Percentiles rank a stretch among this genome's conserved stretches.
Conservation (phyloP, 192 early-diverging fungal genomes). For the Cetraspora pellucida region DNA sequence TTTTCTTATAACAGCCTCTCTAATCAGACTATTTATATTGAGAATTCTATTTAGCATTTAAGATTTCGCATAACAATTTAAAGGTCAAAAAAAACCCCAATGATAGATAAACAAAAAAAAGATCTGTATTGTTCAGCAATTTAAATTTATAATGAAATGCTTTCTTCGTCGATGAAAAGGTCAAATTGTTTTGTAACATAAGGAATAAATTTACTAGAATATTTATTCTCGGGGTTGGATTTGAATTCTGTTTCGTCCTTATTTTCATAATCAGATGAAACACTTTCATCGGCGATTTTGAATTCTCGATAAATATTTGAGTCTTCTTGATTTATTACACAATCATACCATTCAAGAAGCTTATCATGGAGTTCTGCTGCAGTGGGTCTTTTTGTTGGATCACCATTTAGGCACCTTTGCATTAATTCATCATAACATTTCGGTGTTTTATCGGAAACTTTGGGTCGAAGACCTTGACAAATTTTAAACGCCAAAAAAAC, state of each 20-base stretch:
- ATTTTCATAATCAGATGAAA: not conserved
- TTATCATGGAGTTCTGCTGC: not conserved
- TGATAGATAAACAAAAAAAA: too few species aligned
- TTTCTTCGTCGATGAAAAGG: not conserved
- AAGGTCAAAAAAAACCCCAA: too few species aligned
- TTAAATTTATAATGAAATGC: too few species aligned
- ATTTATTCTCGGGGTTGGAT: not conserved
- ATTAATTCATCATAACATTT: slow-evolving; percentile 3
- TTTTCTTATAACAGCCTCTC: too few species aligned
- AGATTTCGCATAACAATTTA: too few species aligned
- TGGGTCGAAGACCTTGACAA: slow-evolving; percentile 5
- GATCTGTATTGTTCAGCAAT: too few species aligned
- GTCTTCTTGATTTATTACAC: not conserved
- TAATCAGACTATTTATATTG: too few species aligned
- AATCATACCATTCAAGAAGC: not conserved
- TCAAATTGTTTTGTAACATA: not conserved
- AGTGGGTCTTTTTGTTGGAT: slow-evolving; percentile 20
- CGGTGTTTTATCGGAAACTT: not conserved
- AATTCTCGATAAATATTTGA: slow-evolving; percentile 7
- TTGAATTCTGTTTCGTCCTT: too few species aligned
- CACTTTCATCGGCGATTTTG: not conserved
- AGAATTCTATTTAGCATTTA: too few species aligned
- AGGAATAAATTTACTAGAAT: slow-evolving; percentile 6
- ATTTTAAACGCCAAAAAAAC: not conserved
- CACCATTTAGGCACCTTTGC: slow-evolving; percentile 16